phyloP scores from a whole-genome alignment of 768 basidiomycete genomes.

The Vararia minispora region DNA sequence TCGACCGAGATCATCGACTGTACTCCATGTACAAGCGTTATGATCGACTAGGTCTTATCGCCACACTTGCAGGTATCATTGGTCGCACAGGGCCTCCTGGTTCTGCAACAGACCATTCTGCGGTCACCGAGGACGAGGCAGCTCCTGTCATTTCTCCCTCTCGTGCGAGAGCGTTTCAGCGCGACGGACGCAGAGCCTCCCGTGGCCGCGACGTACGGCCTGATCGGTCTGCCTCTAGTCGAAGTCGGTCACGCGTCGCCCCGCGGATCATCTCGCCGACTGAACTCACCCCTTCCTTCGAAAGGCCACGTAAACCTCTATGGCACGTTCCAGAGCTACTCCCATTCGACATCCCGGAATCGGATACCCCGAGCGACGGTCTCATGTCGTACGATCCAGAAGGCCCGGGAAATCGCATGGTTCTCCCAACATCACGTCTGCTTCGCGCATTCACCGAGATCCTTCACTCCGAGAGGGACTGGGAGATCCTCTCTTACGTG shows the following conservation, averaged over 20 bases:
- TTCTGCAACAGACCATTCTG: conserved; percentile 12
- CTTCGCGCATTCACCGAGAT: conserved; percentile 51
- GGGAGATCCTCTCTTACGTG: conserved; percentile 90
- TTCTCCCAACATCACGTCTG: conserved; percentile 71
- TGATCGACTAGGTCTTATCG: conserved; percentile 47
- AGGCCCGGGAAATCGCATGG: conserved; percentile 28
- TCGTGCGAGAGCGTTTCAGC: conserved; percentile 12
- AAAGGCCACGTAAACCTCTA: conserved; percentile 34
- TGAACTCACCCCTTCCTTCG: conserved; percentile 10
- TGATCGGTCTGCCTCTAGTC: conserved; percentile 13
- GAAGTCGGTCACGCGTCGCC: conserved; percentile 35
- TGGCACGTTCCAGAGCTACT: conserved; percentile 64
- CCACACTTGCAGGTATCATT: conserved; percentile 52
- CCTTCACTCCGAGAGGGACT: conserved; percentile 66
- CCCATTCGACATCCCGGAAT: conserved; percentile 42
- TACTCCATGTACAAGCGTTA: conserved; percentile 48
- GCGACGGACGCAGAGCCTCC: conserved; percentile 12
- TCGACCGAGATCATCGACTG: conserved; percentile 81
- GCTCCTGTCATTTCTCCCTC: conserved; percentile 8
- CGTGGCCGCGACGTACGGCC: conserved; percentile 12
- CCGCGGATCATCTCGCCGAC: conserved; percentile 20
- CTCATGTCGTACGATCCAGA: conserved; percentile 54
- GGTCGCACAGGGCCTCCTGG: conserved; percentile 31
- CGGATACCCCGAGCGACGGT: conserved; percentile 55
- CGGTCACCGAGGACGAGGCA: not conserved